A percentile compares a stretch with the other conserved stretches of the same genome.
phyloP scores from a whole-genome alignment of 83 land plant genomes.

The Diphasiastrum complanatum region DNA sequence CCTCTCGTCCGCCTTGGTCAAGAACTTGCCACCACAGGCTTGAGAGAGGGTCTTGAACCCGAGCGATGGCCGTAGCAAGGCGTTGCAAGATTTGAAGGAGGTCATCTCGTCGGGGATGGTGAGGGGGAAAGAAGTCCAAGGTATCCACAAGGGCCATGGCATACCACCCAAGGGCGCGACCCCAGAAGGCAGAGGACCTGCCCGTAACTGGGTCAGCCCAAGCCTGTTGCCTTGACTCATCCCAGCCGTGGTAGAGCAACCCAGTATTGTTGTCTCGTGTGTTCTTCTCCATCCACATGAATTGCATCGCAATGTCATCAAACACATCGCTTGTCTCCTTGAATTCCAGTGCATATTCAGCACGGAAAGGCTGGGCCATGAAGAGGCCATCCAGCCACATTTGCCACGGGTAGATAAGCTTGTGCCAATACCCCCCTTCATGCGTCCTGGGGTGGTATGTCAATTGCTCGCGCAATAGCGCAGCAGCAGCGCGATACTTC shows the following conservation, averaged over 20 bases:
- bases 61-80: slow-evolving; percentile 16
- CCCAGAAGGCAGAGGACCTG: slow-evolving; percentile 32
- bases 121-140: slow-evolving; percentile 25
- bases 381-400: slow-evolving; percentile 38
- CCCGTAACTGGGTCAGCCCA: slow-evolving; percentile 34
- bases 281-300: slow-evolving; percentile 22
- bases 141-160: slow-evolving; percentile 29
- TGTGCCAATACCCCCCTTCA: slow-evolving; percentile 41
- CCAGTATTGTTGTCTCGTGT: slow-evolving; percentile 22
- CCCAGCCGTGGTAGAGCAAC: slow-evolving; percentile 34
- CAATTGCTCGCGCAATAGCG: slow-evolving; percentile 18
- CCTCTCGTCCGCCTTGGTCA: slow-evolving; percentile 16
- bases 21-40: slow-evolving; percentile 35
- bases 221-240: slow-evolving; percentile 21
- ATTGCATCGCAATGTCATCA: slow-evolving; percentile 33
- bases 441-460: slow-evolving; percentile 22
- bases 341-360: slow-evolving; percentile 19
- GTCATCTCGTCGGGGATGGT: slow-evolving; percentile 10
- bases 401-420: slow-evolving; percentile 32
- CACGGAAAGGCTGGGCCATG: slow-evolving; percentile 42
- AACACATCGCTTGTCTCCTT: slow-evolving; percentile 4
- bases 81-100: slow-evolving; percentile 20
- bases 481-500: slow-evolving; percentile 22
- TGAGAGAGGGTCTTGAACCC: slow-evolving; percentile 23
- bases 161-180: slow-evolving; percentile 27